These are phyloP conservation scores for Sarcomyxa edulis DNA, from an alignment of 768 basidiomycete genomes.

Conservation along the genomic window DNA sequence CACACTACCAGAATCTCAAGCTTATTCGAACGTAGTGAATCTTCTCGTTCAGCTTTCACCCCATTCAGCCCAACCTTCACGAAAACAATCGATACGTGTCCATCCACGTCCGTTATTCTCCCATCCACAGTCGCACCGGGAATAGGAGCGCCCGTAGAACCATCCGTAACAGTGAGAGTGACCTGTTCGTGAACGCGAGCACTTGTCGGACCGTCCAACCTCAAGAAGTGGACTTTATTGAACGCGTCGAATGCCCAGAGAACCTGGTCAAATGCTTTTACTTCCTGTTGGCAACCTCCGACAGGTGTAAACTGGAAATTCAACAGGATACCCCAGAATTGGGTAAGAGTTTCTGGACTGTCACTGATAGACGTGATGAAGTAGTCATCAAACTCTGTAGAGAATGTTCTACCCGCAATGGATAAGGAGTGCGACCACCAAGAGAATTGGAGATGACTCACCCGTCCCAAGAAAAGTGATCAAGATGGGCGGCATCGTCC, in stretches of 20 bases:
- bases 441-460: too few species aligned
- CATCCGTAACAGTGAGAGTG: slow-evolving; percentile 31
- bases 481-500: slow-evolving; percentile 29
- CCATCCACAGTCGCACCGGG: slow-evolving; percentile 27
- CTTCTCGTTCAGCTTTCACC: slow-evolving; percentile 26
- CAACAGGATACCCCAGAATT: slow-evolving; percentile 32
- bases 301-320: slow-evolving; percentile 28
- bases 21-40: slow-evolving; percentile 27
- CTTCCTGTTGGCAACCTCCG: slow-evolving; percentile 36
- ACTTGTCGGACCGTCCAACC: slow-evolving; percentile 24
- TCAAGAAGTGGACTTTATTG: slow-evolving; percentile 24
- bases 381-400: slow-evolving; percentile 34
- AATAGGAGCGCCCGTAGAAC: slow-evolving; percentile 23
- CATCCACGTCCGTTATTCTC: slow-evolving; percentile 17
- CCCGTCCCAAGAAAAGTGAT: slow-evolving; percentile 34
- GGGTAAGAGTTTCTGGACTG: slow-evolving; percentile 19
- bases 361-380: slow-evolving; percentile 33
- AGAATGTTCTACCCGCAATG: slow-evolving; percentile 24
- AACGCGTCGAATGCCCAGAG: slow-evolving; percentile 36
- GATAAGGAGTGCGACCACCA: not conserved
- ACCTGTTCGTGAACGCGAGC: slow-evolving; percentile 18
- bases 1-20: slow-evolving; percentile 13
- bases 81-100: slow-evolving; percentile 23
- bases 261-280: slow-evolving; percentile 22
- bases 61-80: slow-evolving; percentile 13